These are phyloP conservation scores for Cryphonectria japonica DNA, from an alignment of 2,329 filamentous ascomycete species.

Conservation along the genomic window DNA sequence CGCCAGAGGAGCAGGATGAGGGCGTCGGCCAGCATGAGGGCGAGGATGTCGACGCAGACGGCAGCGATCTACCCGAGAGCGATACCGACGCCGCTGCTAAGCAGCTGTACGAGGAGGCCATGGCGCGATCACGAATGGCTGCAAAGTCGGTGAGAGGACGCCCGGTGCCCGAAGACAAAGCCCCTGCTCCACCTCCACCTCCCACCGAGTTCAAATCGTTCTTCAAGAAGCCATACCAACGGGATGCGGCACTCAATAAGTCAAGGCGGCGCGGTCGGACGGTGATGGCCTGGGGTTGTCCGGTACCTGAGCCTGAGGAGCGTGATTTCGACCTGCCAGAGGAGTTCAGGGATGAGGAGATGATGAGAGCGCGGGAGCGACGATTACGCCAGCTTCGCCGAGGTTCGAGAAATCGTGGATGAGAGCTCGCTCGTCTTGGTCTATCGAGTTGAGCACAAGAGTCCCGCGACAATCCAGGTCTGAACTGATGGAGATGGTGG, in stretches of 20 bases:
- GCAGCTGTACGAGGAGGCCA: slow-evolving; percentile 75
- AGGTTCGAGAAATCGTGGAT: slow-evolving; percentile 26
- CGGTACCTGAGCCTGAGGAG: slow-evolving; percentile 73
- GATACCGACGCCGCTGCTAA: slow-evolving; percentile 73
- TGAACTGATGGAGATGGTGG: neutral
- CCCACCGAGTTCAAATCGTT: slow-evolving; percentile 80
- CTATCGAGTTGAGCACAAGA: neutral
- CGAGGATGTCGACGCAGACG: slow-evolving; percentile 43
- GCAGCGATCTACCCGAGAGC: slow-evolving; percentile 65
- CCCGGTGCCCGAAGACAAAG: slow-evolving; percentile 36
- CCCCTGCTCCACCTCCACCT: slow-evolving; percentile 39
- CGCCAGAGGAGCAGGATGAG: slow-evolving; percentile 33
- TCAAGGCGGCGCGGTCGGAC: slow-evolving; percentile 71
- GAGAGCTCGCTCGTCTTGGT: neutral
- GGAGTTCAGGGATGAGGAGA: slow-evolving; percentile 62
- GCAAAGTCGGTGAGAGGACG: slow-evolving; percentile 39
- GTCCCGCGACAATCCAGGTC: neutral
- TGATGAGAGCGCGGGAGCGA: slow-evolving; percentile 61
- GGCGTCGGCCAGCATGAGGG: slow-evolving; percentile 34
- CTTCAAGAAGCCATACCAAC: slow-evolving; percentile 77
- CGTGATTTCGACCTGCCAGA: slow-evolving; percentile 76
- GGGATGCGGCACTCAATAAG: slow-evolving; percentile 77
- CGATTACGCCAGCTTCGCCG: slow-evolving; percentile 62
- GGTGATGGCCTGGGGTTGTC: slow-evolving; percentile 78
- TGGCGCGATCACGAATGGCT: slow-evolving; percentile 53